Percentiles rank a stretch among this genome's conserved stretches.
Evolutionary conservation across 345 rosid genomes (phyloP).

Genomic region (Hibiscus syriacus): DNA sequence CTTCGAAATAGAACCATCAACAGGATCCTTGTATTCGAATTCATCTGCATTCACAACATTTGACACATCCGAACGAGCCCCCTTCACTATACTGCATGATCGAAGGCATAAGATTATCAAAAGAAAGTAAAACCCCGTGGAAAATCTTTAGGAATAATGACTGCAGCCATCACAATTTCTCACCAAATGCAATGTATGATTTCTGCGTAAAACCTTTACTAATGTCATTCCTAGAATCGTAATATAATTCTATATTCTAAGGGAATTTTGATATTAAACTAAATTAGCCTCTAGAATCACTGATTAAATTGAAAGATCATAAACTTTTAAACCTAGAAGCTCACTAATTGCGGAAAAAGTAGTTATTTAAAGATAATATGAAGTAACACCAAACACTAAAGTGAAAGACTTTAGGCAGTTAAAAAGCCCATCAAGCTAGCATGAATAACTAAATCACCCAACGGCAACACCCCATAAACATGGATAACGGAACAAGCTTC

Average conservation of each 20-base stretch:
- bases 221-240: no score
- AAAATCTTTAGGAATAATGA: background rate
- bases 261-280: no score
- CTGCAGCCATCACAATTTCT: background rate
- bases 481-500: background rate
- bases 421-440: background rate
- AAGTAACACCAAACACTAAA: background rate
- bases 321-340: background rate
- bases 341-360: background rate
- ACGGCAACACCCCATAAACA: background rate
- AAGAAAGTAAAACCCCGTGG: background rate
- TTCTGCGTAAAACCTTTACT: no score
- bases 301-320: background rate
- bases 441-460: background rate
- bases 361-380: background rate
- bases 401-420: background rate
- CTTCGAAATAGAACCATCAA: no score
- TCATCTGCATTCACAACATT: no score
- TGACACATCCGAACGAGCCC: no score
- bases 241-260: no score
- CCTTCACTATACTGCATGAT: constrained; percentile 39
- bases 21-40: no score
- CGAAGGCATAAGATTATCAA: background rate
- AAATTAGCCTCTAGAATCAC: no score
- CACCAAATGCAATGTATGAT: background rate